Evolutionary conservation across 805 yeast species (phyloP).

Genomic region (Kregervanrija delftensis): DNA sequence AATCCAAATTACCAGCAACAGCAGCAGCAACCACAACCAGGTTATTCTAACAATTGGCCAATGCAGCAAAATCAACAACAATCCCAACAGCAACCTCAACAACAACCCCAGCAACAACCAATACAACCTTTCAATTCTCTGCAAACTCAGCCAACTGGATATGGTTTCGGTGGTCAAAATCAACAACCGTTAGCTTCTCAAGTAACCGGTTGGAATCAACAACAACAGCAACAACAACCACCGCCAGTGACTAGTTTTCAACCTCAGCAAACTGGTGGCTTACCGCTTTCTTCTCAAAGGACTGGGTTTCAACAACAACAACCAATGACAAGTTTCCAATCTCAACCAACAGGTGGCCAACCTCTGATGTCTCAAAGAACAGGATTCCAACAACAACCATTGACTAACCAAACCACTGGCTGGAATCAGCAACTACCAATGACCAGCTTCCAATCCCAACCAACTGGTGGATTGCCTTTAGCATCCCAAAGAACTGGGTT

Average conservation of each 20-base stretch:
- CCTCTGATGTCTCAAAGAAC: constrained; percentile 30
- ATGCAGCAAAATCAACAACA: constrained; percentile 7
- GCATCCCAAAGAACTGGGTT: constrained; percentile 11
- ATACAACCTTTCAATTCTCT: constrained; percentile 9
- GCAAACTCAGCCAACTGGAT: constrained; percentile 36
- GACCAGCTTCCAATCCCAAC: constrained; percentile 22
- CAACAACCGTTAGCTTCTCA: constrained; percentile 23
- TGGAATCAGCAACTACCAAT: constrained; percentile 21
- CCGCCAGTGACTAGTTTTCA: constrained; percentile 23
- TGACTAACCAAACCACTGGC: constrained; percentile 34
- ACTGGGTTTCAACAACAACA: constrained; percentile 17
- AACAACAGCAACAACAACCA: constrained; percentile 4
- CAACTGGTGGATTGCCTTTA: constrained; percentile 14
- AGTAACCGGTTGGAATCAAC: constrained; percentile 32
- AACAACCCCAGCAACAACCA: constrained; percentile 25
- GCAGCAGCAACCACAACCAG: constrained; percentile 19
- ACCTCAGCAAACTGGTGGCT: constrained; percentile 13
- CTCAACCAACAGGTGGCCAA: constrained; percentile 20
- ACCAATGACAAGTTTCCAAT: constrained; percentile 9
- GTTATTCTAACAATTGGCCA: constrained; percentile 18
- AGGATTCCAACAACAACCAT: constrained; percentile 29
- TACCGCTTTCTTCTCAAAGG: constrained; percentile 10
- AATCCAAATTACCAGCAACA: constrained; percentile 8
- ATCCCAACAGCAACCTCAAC: constrained; percentile 24
- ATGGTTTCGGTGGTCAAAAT: constrained; percentile 17